Conservation (phyloP, 768 basidiomycete genomes). For the Stropharia rugosoannulata region DNA sequence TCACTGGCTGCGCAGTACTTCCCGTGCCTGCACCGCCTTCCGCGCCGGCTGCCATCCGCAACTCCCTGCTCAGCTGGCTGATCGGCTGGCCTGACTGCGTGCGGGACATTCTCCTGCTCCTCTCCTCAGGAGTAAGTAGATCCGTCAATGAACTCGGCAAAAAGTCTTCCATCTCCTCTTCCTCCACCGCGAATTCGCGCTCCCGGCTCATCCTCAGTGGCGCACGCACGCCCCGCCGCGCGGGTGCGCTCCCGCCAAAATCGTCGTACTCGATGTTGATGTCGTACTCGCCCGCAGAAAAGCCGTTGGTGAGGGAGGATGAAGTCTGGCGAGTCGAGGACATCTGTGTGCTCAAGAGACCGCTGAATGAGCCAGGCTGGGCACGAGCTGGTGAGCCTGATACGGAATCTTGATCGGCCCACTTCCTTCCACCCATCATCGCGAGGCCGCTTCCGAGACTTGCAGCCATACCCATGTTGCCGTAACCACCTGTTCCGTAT, state of each 20-base stretch:
- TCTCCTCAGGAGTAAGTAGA: constrained; percentile 85
- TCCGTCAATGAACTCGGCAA: constrained; percentile 87
- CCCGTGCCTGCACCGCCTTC: neutral
- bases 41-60: constrained; percentile 7
- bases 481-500: neutral
- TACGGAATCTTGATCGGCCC: constrained; percentile 26
- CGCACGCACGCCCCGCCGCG: constrained; percentile 12
- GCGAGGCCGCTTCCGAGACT: constrained; percentile 59
- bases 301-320: constrained; percentile 11
- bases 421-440: constrained; percentile 43
- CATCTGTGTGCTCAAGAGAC: constrained; percentile 20
- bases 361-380: constrained; percentile 18
- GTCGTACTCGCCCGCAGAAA: constrained; percentile 28
- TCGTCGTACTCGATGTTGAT: constrained; percentile 41
- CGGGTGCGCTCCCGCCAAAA: constrained; percentile 14
- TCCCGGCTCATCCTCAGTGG: constrained; percentile 14
- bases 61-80: constrained; percentile 18
- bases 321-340: constrained; percentile 23
- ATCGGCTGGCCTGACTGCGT: constrained; percentile 50
- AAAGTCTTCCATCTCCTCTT: constrained; percentile 86
- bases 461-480: constrained; percentile 48
- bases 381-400: constrained; percentile 8
- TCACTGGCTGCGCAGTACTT: neutral
- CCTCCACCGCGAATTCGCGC: constrained; percentile 52
- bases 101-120: constrained; percentile 77